phyloP scores from a whole-genome alignment of 1,284 basidiomycete genomes.

The Ceratorhiza oryzae-sativae region DNA sequence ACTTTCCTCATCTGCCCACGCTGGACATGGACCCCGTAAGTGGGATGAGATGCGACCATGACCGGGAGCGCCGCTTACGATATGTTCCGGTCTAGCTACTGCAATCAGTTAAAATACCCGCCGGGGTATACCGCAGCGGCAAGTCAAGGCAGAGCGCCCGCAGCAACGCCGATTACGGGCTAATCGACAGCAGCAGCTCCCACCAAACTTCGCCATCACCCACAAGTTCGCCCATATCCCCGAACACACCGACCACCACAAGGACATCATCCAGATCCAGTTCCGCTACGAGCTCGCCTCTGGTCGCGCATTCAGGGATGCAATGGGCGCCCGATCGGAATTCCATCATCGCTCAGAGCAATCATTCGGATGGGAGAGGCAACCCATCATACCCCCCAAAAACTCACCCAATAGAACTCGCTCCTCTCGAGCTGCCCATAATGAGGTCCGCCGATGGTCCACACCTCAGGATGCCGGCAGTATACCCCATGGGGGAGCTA shows the following conservation, averaged over 20 bases:
- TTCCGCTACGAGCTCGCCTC: slow-evolving; percentile 40
- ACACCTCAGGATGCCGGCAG: slow-evolving; percentile 12
- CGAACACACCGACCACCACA: slow-evolving; percentile 38
- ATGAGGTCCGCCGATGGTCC: slow-evolving; percentile 13
- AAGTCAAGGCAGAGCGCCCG: slow-evolving; percentile 59
- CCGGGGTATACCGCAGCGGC: slow-evolving; percentile 65
- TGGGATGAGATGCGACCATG: neutral
- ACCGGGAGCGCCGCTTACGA: neutral
- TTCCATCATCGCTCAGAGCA: neutral
- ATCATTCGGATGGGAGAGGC: slow-evolving; percentile 12
- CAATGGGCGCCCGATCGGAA: slow-evolving; percentile 38
- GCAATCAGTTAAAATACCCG: slow-evolving; percentile 60
- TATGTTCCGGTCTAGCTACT: slow-evolving; percentile 47
- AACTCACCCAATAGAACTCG: neutral
- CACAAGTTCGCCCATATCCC: slow-evolving; percentile 28
- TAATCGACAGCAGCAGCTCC: slow-evolving; percentile 21
- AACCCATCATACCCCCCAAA: slow-evolving; percentile 11
- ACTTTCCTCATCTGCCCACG: slow-evolving; percentile 64
- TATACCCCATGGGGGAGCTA: slow-evolving; percentile 4
- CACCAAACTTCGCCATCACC: slow-evolving; percentile 44
- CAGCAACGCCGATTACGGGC: slow-evolving; percentile 39
- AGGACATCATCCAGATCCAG: slow-evolving; percentile 45
- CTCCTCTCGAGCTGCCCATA: slow-evolving; percentile 18
- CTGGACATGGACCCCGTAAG: slow-evolving; percentile 60
- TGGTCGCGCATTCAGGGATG: slow-evolving; percentile 37